Percentiles rank a stretch among this genome's conserved stretches.
These are phyloP conservation scores for Malassezia dermatis DNA, from an alignment of 1,284 basidiomycete genomes.

Conservation along the genomic window DNA sequence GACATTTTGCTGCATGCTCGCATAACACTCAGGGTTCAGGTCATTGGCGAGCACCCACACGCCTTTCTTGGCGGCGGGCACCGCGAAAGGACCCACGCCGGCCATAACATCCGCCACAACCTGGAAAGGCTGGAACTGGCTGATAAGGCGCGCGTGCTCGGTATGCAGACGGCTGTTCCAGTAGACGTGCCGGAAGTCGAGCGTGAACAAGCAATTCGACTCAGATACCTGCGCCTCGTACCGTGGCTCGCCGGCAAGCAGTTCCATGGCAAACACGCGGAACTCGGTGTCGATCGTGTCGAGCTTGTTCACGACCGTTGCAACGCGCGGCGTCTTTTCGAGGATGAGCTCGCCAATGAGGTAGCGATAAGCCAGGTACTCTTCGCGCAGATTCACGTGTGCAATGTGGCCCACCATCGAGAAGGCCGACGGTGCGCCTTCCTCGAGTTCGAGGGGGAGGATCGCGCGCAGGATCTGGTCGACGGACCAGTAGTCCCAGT, in stretches of 20 bases:
- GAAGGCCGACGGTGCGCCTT: slow-evolving; percentile 74
- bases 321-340: slow-evolving; percentile 55
- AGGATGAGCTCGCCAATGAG: slow-evolving; percentile 77
- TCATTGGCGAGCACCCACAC: slow-evolving; percentile 73
- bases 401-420: slow-evolving; percentile 78
- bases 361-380: slow-evolving; percentile 81
- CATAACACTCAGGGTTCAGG: slow-evolving; percentile 75
- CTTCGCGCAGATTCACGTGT: slow-evolving; percentile 79
- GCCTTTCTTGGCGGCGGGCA: slow-evolving; percentile 82
- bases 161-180: slow-evolving; percentile 92
- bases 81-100: slow-evolving; percentile 89
- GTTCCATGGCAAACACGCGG: slow-evolving; percentile 92
- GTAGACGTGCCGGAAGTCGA: slow-evolving; percentile 91
- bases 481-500: slow-evolving; percentile 16
- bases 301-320: slow-evolving; percentile 92
- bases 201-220: slow-evolving; percentile 71
- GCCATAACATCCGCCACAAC: slow-evolving; percentile 86
- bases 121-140: slow-evolving; percentile 57
- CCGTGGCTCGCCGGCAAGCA: slow-evolving; percentile 78
- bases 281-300: slow-evolving; percentile 76
- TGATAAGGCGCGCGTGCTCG: slow-evolving; percentile 77
- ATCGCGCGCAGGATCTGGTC: slow-evolving; percentile 19
- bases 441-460: slow-evolving; percentile 12
- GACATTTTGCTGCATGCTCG: slow-evolving; percentile 55
- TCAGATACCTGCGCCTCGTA: slow-evolving; percentile 57